Evolutionary conservation across 306 rosid species (phyloP), one percentile per base, ranked within the genome.

Genomic region (Glycine tomentella): DNA sequence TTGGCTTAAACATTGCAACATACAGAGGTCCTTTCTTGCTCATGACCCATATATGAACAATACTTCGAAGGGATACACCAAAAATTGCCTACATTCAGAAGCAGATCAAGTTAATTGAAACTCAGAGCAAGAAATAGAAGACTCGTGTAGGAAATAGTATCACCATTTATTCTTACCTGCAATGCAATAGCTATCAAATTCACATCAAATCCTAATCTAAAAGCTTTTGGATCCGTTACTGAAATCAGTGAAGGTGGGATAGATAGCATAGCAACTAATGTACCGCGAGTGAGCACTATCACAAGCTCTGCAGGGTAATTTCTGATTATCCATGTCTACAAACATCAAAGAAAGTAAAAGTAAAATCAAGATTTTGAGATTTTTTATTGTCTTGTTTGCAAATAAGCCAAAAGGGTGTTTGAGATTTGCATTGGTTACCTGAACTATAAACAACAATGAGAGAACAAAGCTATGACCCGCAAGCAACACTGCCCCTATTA

Each of bases 1-100:
- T 56, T 62, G 88, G 88, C 80, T 53, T 80, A 48, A 85, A 85
- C 85, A 81, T 77, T 53, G 85, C 76, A 20, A 76, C 82, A 80
- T 25, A 76, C 15, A 80, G 42, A 7, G 84, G 82, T 1, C 84
- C 87, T 9, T 74, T 80, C 78, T 68, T 75, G 1, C 62, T 16
- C 33, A 63, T 4, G 7, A 73, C 84, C 84, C 75, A 75, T 34
- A 75, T 2, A 69, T 69, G 78, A 11, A 75, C 40, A 59, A 13
- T 16, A 46, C 31, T 33, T 81, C 77, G 42, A 9, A 76, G 16
- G 7, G 71, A 9, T 31, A 34, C 10, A 0, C 48, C 12, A 31
- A 75, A 75, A 61, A 81, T 8, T 75, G 85, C 76, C 76, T 67
- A 66, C 45, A 68, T 52, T 51, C 12, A 66, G 15, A 42, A 77